phyloP scores from a whole-genome alignment of 306 rosid species.

The Corylus avellana region DNA sequence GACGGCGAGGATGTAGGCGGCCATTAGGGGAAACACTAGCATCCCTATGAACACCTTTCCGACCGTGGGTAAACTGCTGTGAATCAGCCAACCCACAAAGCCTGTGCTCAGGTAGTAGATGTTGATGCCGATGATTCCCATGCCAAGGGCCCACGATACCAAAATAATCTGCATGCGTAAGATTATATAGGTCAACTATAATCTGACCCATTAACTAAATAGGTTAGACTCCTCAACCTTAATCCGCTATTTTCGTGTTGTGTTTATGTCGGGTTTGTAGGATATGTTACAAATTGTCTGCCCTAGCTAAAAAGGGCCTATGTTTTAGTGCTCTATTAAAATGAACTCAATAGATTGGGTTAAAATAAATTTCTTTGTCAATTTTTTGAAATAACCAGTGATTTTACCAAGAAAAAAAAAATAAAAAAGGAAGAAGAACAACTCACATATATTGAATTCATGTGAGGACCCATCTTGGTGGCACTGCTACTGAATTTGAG shows the following conservation, averaged over 20 bases:
- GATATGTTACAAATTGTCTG: no score
- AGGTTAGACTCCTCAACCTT: no score
- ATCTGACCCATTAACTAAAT: no score
- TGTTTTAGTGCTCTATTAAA: no score
- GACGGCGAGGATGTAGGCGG: conserved; percentile 49
- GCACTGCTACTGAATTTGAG: conserved; percentile 81
- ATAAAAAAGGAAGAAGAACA: not conserved
- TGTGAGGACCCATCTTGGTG: conserved; percentile 92
- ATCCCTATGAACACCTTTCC: conserved; percentile 68
- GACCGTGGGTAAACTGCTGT: conserved; percentile 59
- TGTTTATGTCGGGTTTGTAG: no score
- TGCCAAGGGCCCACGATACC: conserved; percentile 71
- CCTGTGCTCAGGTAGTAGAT: conserved; percentile 72
- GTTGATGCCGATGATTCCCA: conserved; percentile 69
- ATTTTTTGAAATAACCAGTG: no score
- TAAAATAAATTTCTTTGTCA: no score
- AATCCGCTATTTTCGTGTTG: no score
- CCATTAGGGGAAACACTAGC: conserved; percentile 78
- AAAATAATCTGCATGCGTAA: conserved; percentile 52
- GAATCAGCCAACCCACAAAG: conserved; percentile 76
- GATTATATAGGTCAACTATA: no score
- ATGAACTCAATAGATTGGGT: no score
- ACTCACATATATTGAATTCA: conserved; percentile 61
- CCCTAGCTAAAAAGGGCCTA: no score
- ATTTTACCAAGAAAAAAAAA: no score